These are phyloP conservation scores for Magnolia kwangsiensis DNA, from an alignment of 164 flowering plant species.

Conservation along the genomic window DNA sequence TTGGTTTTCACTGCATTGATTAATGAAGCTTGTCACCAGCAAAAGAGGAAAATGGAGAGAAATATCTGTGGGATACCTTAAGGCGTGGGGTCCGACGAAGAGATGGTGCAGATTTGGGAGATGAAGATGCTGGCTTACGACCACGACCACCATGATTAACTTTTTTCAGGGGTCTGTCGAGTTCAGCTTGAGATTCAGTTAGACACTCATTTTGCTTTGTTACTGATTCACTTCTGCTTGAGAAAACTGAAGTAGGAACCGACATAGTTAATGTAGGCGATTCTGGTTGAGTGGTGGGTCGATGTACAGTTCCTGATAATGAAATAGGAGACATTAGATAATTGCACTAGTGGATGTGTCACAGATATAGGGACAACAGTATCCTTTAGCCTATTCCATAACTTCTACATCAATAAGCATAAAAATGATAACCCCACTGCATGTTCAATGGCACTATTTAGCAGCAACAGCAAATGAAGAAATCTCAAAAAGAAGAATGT, in stretches of 20 bases:
- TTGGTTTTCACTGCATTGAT: background rate
- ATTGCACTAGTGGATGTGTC: background rate
- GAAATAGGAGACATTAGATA: background rate
- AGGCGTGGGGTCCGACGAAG: constrained; percentile 56
- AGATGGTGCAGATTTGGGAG: constrained; percentile 51
- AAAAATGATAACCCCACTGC: background rate
- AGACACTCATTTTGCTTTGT: constrained; percentile 20
- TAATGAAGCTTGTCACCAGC: background rate
- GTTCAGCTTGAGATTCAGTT: constrained; percentile 8
- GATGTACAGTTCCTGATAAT: constrained; percentile 35
- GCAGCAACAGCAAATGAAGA: background rate
- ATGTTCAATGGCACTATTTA: background rate
- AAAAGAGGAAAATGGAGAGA: background rate
- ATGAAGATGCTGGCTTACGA: constrained; percentile 21
- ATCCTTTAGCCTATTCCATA: background rate
- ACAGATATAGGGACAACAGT: background rate
- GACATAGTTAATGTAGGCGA: constrained; percentile 39
- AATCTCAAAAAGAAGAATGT: background rate
- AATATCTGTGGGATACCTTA: constrained; percentile 24
- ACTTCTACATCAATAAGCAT: background rate
- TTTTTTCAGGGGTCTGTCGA: constrained; percentile 19
- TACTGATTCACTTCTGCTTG: constrained; percentile 36
- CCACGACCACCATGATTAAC: constrained; percentile 25
- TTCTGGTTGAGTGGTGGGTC: constrained; percentile 38
- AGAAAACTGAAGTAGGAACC: constrained; percentile 56